These are phyloP conservation scores for Limnanthes douglasii DNA, from an alignment of 345 rosid genomes.

Conservation along the genomic window DNA sequence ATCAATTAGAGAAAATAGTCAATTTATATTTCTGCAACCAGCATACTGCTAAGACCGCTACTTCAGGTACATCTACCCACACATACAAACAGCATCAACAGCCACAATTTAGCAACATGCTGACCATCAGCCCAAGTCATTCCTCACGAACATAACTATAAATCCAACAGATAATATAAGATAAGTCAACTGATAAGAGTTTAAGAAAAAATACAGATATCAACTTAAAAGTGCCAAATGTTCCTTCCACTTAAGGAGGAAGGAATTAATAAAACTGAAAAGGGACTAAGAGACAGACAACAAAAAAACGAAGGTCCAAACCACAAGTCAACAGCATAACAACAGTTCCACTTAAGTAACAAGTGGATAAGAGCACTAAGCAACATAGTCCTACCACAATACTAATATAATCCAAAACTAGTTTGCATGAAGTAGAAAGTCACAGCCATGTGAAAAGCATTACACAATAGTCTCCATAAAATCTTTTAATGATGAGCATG, in stretches of 20 bases:
- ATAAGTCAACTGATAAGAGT: slow-evolving; percentile 12
- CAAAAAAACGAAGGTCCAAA: neutral
- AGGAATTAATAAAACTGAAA: neutral
- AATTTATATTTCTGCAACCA: slow-evolving; percentile 13
- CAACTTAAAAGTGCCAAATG: slow-evolving; percentile 7
- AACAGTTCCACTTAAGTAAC: too few relatives aligned
- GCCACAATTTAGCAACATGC: slow-evolving; percentile 52
- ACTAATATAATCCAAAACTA: too few relatives aligned
- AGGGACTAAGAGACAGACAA: neutral
- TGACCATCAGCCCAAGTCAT: slow-evolving; percentile 33
- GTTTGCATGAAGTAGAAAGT: slow-evolving; percentile 16
- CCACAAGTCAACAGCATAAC: slow-evolving; percentile 4
- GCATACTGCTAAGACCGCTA: slow-evolving; percentile 18
- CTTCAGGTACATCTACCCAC: slow-evolving; percentile 43
- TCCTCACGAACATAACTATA: slow-evolving; percentile 54
- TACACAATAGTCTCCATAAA: too few relatives aligned
- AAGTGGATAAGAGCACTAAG: too few relatives aligned
- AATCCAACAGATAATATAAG: slow-evolving; percentile 30
- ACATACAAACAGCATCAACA: slow-evolving; percentile 58
- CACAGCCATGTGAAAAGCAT: slow-evolving; percentile 7
- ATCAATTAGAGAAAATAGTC: slow-evolving; percentile 15
- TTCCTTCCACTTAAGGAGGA: neutral
- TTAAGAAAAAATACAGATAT: slow-evolving; percentile 7
- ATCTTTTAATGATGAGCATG: slow-evolving; percentile 4
- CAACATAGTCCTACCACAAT: too few relatives aligned